Conservation (phyloP, 371 early-diverging fungal genomes). For the Circinella minor region DNA sequence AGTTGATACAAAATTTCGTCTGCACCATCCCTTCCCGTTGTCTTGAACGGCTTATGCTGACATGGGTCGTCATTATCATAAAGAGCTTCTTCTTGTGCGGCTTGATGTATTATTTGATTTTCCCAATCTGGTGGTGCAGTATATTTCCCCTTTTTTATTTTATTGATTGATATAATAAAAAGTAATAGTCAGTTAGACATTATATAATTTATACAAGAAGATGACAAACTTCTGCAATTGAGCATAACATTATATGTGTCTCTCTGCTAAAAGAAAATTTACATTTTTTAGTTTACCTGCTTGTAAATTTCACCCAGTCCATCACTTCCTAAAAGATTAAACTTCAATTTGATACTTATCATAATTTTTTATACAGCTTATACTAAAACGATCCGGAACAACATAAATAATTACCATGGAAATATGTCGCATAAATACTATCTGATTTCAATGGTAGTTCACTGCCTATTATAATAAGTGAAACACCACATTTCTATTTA, state of each 20-base stretch:
- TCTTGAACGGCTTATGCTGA: constrained; percentile 26
- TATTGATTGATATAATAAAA: not conserved
- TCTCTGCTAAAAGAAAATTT: too few relatives aligned
- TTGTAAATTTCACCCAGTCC: constrained; percentile 53
- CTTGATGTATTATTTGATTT: constrained; percentile 23
- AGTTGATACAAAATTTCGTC: constrained; percentile 57
- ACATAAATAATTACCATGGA: constrained; percentile 39
- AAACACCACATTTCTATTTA: not conserved
- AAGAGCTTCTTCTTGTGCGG: constrained; percentile 23
- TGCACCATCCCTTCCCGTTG: constrained; percentile 44
- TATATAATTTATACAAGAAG: too few relatives aligned
- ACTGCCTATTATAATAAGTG: constrained; percentile 30
- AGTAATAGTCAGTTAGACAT: too few relatives aligned
- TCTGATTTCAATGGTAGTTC: constrained; percentile 39
- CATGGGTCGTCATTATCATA: not conserved
- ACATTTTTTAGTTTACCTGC: constrained; percentile 20
- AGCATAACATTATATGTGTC: too few relatives aligned
- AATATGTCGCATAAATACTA: constrained; percentile 40
- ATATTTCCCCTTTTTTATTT: constrained; percentile 29
- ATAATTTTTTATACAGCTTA: too few relatives aligned
- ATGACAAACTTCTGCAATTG: too few relatives aligned
- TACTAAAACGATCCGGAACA: too few relatives aligned
- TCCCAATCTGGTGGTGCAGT: constrained; percentile 48
- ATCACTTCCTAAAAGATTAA: constrained; percentile 20
- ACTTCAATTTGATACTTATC: too few relatives aligned